Conservation (phyloP, 768 basidiomycete species). For the Gymnopilus dilepis region DNA sequence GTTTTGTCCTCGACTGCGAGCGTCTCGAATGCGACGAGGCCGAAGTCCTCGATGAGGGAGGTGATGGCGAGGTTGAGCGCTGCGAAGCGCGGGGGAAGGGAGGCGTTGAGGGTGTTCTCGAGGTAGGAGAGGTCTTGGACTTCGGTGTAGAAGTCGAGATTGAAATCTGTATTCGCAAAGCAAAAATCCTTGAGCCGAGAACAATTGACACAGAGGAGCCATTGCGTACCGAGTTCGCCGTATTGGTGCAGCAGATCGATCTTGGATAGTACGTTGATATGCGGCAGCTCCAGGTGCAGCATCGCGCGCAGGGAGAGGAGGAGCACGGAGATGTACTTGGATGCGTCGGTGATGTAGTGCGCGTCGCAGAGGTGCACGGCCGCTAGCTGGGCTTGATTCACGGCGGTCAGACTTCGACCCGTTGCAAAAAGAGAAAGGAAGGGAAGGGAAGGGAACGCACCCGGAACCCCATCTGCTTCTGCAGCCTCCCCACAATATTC, state of each 20-base stretch:
- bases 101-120: slow-evolving; percentile 69
- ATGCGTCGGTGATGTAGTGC: slow-evolving; percentile 94
- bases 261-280: slow-evolving; percentile 96
- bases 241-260: slow-evolving; percentile 90
- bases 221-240: slow-evolving; percentile 81
- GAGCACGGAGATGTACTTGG: slow-evolving; percentile 93
- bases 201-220: slow-evolving; percentile 10
- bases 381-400: slow-evolving; percentile 66
- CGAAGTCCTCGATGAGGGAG: slow-evolving; percentile 91
- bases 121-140: slow-evolving; percentile 95
- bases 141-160: slow-evolving; percentile 97
- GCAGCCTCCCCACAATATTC: slow-evolving; percentile 67
- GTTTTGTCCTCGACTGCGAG: slow-evolving; percentile 96
- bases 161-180: too few relatives aligned
- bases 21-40: slow-evolving; percentile 94
- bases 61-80: slow-evolving; percentile 90
- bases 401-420: slow-evolving; percentile 7
- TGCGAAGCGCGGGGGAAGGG: slow-evolving; percentile 65
- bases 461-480: slow-evolving; percentile 74
- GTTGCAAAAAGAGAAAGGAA: neutral
- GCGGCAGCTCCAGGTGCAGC: slow-evolving; percentile 98
- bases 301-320: slow-evolving; percentile 93
- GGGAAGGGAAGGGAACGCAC: slow-evolving; percentile 53
- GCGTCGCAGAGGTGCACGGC: slow-evolving; percentile 97
- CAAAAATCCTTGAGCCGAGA: neutral